Evolutionary conservation across 768 basidiomycete genomes (phyloP).

Genomic region (Phlebiopsis gigantea): DNA sequence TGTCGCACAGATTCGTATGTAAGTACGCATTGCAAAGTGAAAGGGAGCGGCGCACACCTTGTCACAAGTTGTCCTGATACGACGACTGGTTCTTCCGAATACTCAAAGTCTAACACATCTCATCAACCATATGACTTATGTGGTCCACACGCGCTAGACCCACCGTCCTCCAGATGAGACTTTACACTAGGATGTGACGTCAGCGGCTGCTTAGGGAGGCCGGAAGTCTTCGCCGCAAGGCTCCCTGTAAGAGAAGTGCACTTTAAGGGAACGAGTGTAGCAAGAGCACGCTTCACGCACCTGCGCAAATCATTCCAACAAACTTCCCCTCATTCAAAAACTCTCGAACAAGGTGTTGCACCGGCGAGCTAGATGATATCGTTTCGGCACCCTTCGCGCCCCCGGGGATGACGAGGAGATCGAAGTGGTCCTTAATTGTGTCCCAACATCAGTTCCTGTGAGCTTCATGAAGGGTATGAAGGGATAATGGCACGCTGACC

Average conservation of each 20-base stretch:
- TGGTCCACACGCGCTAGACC: slow-evolving; percentile 7
- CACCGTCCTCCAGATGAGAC: slow-evolving; percentile 49
- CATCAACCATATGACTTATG: not conserved
- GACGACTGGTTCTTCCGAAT: slow-evolving; percentile 70
- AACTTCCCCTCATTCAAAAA: slow-evolving; percentile 51
- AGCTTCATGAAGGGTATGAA: not conserved
- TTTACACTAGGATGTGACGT: slow-evolving; percentile 80
- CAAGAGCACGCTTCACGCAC: slow-evolving; percentile 33
- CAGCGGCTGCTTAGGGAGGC: slow-evolving; percentile 54
- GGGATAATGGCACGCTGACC: slow-evolving; percentile 9
- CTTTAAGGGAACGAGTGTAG: too few relatives aligned
- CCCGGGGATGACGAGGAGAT: slow-evolving; percentile 71
- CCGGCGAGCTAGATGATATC: slow-evolving; percentile 58
- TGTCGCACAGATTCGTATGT: slow-evolving; percentile 38
- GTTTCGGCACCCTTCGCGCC: slow-evolving; percentile 76
- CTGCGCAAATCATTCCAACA: slow-evolving; percentile 86
- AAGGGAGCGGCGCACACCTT: slow-evolving; percentile 42
- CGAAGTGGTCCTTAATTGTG: slow-evolving; percentile 50
- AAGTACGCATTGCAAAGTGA: not conserved
- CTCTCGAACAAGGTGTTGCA: slow-evolving; percentile 57
- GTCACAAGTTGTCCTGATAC: slow-evolving; percentile 69
- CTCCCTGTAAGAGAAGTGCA: slow-evolving; percentile 44
- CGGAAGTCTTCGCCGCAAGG: slow-evolving; percentile 58
- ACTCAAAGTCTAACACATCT: slow-evolving; percentile 55
- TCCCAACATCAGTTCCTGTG: not conserved